Percentiles rank a stretch among this genome's conserved stretches.
phyloP scores from a whole-genome alignment of 2,329 filamentous ascomycete genomes.

The Blumeriella jaapii region DNA sequence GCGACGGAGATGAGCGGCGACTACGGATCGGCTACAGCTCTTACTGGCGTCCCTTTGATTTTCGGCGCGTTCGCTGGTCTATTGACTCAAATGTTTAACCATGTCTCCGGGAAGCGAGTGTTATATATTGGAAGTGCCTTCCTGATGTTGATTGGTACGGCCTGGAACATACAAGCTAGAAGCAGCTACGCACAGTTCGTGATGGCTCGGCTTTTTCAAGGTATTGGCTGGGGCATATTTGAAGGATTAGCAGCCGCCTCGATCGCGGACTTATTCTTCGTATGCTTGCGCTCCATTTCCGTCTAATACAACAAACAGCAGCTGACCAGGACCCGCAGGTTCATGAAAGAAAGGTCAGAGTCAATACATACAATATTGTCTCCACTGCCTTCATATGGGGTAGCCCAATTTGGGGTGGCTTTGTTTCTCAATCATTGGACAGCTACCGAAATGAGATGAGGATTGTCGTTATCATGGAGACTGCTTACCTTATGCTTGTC shows the following conservation, averaged over 20 bases:
- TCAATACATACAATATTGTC: constrained; percentile 35
- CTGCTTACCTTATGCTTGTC: constrained; percentile 35
- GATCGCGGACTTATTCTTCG: constrained; percentile 46
- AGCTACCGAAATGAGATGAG: constrained; percentile 39
- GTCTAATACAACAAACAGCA: not conserved
- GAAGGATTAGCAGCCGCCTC: constrained; percentile 41
- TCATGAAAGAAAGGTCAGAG: constrained; percentile 38
- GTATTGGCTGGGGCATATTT: constrained; percentile 47
- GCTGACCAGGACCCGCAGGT: constrained; percentile 31
- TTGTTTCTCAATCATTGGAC: constrained; percentile 31
- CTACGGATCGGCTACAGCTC: constrained; percentile 36
- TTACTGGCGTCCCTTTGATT: constrained; percentile 43
- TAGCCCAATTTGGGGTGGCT: constrained; percentile 40
- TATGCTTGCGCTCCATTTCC: constrained; percentile 26
- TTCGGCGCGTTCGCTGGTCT: constrained; percentile 37
- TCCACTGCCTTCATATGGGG: constrained; percentile 40
- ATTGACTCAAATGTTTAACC: constrained; percentile 32
- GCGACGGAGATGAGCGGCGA: constrained; percentile 33
- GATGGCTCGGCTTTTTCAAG: constrained; percentile 42
- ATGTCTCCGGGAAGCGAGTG: constrained; percentile 40
- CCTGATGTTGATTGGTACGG: constrained; percentile 36
- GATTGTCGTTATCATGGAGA: constrained; percentile 38
- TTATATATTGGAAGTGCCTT: constrained; percentile 38
- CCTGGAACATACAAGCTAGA: constrained; percentile 38
- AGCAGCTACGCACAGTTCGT: constrained; percentile 36